phyloP scores from a whole-genome alignment of 2,329 filamentous ascomycete genomes.

The Claviceps purpurea region DNA sequence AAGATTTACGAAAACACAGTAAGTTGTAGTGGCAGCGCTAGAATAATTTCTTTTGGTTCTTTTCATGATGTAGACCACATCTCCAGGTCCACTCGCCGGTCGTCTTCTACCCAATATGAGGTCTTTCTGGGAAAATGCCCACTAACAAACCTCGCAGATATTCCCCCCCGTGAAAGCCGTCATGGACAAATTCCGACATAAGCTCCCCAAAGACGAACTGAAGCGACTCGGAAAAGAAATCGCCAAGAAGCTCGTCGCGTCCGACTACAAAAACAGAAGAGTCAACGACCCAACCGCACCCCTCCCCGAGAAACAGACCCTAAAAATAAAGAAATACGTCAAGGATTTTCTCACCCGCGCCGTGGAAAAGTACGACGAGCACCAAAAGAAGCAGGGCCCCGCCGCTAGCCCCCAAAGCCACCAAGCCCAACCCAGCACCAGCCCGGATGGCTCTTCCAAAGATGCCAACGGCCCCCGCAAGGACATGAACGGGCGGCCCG shows the following conservation, averaged over 20 bases:
- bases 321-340: constrained; percentile 72
- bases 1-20: constrained; percentile 92
- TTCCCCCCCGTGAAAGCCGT: constrained; percentile 77
- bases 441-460: neutral
- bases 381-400: constrained; percentile 43
- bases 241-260: constrained; percentile 78
- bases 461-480: neutral
- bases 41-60: no score
- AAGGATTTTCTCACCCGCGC: constrained; percentile 81
- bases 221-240: constrained; percentile 54
- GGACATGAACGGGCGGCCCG: neutral
- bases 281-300: constrained; percentile 62
- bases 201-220: constrained; percentile 67
- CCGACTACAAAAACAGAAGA: constrained; percentile 82
- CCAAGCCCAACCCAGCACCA: neutral
- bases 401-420: neutral
- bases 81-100: no score
- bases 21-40: constrained; percentile 21
- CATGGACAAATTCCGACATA: constrained; percentile 74
- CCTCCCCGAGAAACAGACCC: constrained; percentile 64
- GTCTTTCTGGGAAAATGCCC: neutral
- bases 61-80: no score
- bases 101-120: no score
- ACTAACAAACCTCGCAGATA: constrained; percentile 36
- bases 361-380: constrained; percentile 56